Conservation (phyloP, 768 basidiomycete genomes). For the Holtermanniella nyarrowii region DNA sequence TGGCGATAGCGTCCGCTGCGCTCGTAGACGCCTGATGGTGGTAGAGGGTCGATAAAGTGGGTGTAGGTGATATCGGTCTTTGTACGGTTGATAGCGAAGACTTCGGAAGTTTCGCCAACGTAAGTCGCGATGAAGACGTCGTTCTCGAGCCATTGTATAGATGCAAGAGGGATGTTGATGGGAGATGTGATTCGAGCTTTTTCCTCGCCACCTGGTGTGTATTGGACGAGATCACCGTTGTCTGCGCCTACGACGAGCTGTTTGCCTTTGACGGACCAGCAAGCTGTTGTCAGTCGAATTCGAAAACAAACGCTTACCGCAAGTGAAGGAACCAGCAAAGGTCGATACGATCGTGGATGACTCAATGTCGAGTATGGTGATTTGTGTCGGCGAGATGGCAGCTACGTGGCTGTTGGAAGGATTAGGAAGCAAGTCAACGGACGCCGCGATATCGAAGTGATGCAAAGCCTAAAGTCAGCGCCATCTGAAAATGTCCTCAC, state of each 20-base stretch:
- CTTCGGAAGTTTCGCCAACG: conserved; percentile 30
- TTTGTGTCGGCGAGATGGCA: conserved; percentile 12
- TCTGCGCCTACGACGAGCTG: conserved; percentile 41
- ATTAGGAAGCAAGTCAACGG: conserved; percentile 36
- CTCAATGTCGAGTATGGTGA: conserved; percentile 31
- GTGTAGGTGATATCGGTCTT: conserved; percentile 31
- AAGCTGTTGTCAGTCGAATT: conserved; percentile 18
- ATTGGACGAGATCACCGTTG: conserved; percentile 36
- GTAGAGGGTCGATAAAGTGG: conserved; percentile 36
- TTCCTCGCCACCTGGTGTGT: conserved; percentile 40
- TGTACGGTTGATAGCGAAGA: conserved; percentile 34
- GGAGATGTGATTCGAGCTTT: conserved; percentile 39
- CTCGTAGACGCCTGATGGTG: conserved; percentile 37
- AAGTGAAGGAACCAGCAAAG: conserved; percentile 25
- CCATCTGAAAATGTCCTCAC: conserved; percentile 4
- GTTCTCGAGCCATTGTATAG: conserved; percentile 44
- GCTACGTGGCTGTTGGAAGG: conserved; percentile 16
- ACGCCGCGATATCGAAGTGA: conserved; percentile 21
- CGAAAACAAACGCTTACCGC: conserved; percentile 11
- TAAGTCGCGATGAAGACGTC: conserved; percentile 43
- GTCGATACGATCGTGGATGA: conserved; percentile 8
- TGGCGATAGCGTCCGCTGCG: conserved; percentile 27
- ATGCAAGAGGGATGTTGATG: conserved; percentile 13
- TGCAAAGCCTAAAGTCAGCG: conserved; percentile 16
- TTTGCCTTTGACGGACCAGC: conserved; percentile 45